Conservation (phyloP, 192 early-diverging fungal genomes). For the Entomortierella beljakovae region DNA sequence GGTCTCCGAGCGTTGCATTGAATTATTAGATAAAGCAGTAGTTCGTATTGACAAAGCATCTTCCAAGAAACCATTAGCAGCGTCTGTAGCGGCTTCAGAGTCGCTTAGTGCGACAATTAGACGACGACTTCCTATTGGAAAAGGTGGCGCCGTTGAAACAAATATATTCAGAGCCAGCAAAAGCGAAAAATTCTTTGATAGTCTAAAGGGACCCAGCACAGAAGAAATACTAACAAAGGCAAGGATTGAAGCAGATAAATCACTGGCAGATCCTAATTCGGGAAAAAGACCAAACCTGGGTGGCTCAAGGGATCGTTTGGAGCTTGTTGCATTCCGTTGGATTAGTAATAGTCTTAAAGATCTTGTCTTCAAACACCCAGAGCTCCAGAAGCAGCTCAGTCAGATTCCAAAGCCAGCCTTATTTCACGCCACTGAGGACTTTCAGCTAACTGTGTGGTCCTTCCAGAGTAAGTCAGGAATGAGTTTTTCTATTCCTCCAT, state of each 20-base stretch:
- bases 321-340: slow-evolving; percentile 43
- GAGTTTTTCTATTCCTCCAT: no score
- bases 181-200: slow-evolving; percentile 32
- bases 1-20: slow-evolving; percentile 27
- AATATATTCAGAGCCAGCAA: slow-evolving; percentile 44
- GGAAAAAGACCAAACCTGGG: slow-evolving; percentile 17
- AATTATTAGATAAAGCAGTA: slow-evolving; percentile 16
- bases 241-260: slow-evolving; percentile 16
- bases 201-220: slow-evolving; percentile 40
- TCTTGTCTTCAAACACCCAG: slow-evolving; percentile 24
- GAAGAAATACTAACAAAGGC: slow-evolving; percentile 40
- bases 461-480: slow-evolving; percentile 25
- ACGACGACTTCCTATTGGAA: slow-evolving; percentile 27
- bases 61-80: background rate
- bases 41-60: slow-evolving; percentile 17
- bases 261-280: slow-evolving; percentile 12
- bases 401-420: slow-evolving; percentile 15
- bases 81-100: background rate
- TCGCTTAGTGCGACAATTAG: slow-evolving; percentile 14
- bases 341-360: slow-evolving; percentile 30
- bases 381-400: slow-evolving; percentile 33
- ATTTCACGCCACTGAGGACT: slow-evolving; percentile 32
- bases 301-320: slow-evolving; percentile 26
- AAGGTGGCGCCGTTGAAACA: slow-evolving; percentile 41
- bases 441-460: slow-evolving; percentile 37